These are phyloP conservation scores for Phytophthora foliorum DNA, from an alignment of 352 stramenopile species.

Conservation along the genomic window DNA sequence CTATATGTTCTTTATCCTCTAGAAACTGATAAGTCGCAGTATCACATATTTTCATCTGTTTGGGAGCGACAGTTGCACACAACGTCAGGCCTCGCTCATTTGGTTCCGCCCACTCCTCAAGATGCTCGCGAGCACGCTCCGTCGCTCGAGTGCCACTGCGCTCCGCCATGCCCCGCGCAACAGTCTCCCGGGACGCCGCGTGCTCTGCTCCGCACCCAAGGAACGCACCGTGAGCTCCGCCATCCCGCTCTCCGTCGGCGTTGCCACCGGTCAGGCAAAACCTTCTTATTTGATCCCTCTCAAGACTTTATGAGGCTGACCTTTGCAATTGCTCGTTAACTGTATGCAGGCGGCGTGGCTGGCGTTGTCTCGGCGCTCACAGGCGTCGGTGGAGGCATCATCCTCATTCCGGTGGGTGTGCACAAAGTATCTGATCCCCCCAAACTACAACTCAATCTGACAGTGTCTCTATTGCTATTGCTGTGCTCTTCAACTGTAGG, in stretches of 20 bases:
- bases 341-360: slow-evolving; percentile 56
- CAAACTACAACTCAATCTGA: not conserved
- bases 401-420: slow-evolving; percentile 79
- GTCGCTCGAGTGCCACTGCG: slow-evolving; percentile 23
- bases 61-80: slow-evolving; percentile 3
- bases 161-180: slow-evolving; percentile 14
- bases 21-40: not conserved
- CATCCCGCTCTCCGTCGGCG: slow-evolving; percentile 58
- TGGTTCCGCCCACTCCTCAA: slow-evolving; percentile 26
- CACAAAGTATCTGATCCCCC: not conserved
- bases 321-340: slow-evolving; percentile 24
- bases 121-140: slow-evolving; percentile 42
- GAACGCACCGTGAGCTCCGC: slow-evolving; percentile 39
- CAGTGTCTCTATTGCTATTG: not conserved
- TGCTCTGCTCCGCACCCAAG: slow-evolving; percentile 65
- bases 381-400: slow-evolving; percentile 82
- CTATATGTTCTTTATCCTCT: too few relatives aligned
- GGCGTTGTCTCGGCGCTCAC: slow-evolving; percentile 83
- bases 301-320: not conserved
- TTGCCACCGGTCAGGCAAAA: slow-evolving; percentile 42
- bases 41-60: slow-evolving; percentile 1
- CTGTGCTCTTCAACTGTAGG: slow-evolving; percentile 45
- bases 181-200: slow-evolving; percentile 30
- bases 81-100: slow-evolving; percentile 4
- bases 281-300: not conserved